A percentile compares a stretch with the other conserved stretches of the same genome.
These are phyloP conservation scores for Sechiopsis laciniata DNA, from an alignment of 306 rosid species.

Conservation along the genomic window DNA sequence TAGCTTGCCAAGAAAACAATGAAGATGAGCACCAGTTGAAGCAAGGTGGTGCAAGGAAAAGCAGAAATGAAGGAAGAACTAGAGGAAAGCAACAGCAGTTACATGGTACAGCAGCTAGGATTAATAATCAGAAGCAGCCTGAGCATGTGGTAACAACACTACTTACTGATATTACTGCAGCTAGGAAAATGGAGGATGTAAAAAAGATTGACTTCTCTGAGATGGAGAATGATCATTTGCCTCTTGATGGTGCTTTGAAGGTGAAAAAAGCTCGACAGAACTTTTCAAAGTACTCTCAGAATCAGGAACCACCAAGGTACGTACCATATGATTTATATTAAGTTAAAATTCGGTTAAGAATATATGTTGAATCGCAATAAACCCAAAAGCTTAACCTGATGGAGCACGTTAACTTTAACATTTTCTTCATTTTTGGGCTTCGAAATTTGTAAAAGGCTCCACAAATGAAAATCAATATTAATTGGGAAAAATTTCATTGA, in stretches of 20 bases:
- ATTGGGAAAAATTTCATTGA: too few relatives aligned
- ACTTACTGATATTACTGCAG: slow-evolving; percentile 39
- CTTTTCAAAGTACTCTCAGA: slow-evolving; percentile 59
- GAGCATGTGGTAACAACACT: slow-evolving; percentile 30
- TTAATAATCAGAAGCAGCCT: slow-evolving; percentile 45
- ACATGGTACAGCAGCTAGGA: slow-evolving; percentile 33
- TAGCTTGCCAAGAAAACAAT: slow-evolving; percentile 38
- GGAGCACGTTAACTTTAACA: too few relatives aligned
- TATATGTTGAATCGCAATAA: too few relatives aligned
- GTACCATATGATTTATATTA: slow-evolving; percentile 28
- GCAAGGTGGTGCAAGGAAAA: slow-evolving; percentile 56
- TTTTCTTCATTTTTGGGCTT: too few relatives aligned
- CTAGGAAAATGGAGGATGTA: slow-evolving; percentile 41
- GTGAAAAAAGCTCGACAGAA: slow-evolving; percentile 43
- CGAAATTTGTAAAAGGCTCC: too few relatives aligned
- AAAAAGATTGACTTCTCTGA: slow-evolving; percentile 54
- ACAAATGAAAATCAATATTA: too few relatives aligned
- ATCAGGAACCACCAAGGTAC: slow-evolving; percentile 72
- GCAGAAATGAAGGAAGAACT: slow-evolving; percentile 46
- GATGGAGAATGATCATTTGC: slow-evolving; percentile 60
- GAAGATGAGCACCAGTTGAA: slow-evolving; percentile 62
- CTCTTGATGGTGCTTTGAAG: slow-evolving; percentile 39
- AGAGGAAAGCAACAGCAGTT: slow-evolving; percentile 62
- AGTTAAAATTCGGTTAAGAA: neutral
- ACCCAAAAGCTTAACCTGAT: too few relatives aligned